These are phyloP conservation scores for Xylariaceae sp. DNA, from an alignment of 2,329 filamentous ascomycete genomes.

Conservation along the genomic window DNA sequence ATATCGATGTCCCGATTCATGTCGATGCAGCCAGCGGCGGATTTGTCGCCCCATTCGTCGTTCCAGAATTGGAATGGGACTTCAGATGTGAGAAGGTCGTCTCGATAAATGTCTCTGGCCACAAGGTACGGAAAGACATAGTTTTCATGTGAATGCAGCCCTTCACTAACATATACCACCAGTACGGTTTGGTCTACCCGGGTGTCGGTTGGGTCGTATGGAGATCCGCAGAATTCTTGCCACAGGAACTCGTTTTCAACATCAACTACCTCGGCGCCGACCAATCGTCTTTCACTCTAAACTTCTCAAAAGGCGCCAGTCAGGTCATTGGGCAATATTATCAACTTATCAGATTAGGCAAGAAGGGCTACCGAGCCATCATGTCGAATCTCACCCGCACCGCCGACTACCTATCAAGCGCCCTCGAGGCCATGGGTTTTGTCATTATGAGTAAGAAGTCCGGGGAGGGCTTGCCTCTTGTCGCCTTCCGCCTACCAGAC, in stretches of 20 bases:
- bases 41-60: conserved; percentile 90
- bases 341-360: conserved; percentile 91
- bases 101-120: conserved; percentile 91
- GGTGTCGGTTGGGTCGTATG: conserved; percentile 95
- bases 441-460: conserved; percentile 81
- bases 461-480: conserved; percentile 81
- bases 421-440: conserved; percentile 77
- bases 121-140: conserved; percentile 61
- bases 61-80: conserved; percentile 85
- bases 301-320: conserved; percentile 94
- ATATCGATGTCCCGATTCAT: conserved; percentile 84
- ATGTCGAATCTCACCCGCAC: conserved; percentile 93
- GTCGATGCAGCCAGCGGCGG: conserved; percentile 92
- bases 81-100: conserved; percentile 88
- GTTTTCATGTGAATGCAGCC: background rate
- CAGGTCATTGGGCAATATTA: conserved; percentile 98
- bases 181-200: conserved; percentile 74
- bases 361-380: conserved; percentile 87
- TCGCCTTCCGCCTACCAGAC: conserved; percentile 75
- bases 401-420: conserved; percentile 80
- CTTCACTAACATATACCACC: conserved; percentile 9
- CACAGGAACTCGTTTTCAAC: conserved; percentile 94
- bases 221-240: conserved; percentile 80
- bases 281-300: conserved; percentile 93
- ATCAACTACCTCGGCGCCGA: conserved; percentile 98